Evolutionary conservation across 2,329 filamentous ascomycete genomes (phyloP).

Genomic region (Cladosporium sp.): DNA sequence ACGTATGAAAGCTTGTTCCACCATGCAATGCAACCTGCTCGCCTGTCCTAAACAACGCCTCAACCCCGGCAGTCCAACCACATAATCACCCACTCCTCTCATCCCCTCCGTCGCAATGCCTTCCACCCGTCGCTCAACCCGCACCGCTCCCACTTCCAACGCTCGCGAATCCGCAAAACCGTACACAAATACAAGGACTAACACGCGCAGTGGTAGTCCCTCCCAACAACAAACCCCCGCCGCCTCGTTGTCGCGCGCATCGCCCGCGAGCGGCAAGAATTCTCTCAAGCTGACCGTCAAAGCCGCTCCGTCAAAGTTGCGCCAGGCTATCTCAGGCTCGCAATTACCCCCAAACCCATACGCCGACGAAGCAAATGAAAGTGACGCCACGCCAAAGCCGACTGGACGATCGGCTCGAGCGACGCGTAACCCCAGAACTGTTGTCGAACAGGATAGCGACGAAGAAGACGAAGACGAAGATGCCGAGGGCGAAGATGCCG

Average conservation of each 20-base stretch:
- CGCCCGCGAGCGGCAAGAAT: constrained; percentile 40
- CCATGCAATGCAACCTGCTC: not conserved
- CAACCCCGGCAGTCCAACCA: not conserved
- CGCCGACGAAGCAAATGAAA: constrained; percentile 27
- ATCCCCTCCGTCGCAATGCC: constrained; percentile 25
- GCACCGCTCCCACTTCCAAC: constrained; percentile 21
- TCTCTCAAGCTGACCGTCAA: constrained; percentile 49
- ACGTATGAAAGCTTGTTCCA: not conserved
- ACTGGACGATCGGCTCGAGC: constrained; percentile 20
- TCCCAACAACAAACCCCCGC: constrained; percentile 14
- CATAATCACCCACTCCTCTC: not conserved
- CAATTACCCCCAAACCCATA: constrained; percentile 31
- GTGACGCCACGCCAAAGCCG: constrained; percentile 31
- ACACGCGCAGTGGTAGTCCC: constrained; percentile 22
- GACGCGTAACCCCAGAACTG: constrained; percentile 31
- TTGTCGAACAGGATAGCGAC: constrained; percentile 33
- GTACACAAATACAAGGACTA: constrained; percentile 22
- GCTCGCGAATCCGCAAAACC: constrained; percentile 20
- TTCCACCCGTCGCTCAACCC: constrained; percentile 29
- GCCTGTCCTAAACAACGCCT: not conserved
- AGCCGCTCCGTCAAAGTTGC: constrained; percentile 45
- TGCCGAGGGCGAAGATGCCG: constrained; percentile 36
- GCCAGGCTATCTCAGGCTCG: constrained; percentile 42
- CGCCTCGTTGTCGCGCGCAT: constrained; percentile 30
- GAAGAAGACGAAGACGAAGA: constrained; percentile 26